phyloP scores from a whole-genome alignment of 176 grass and related monocot species.

The Pontederia crassipes region DNA sequence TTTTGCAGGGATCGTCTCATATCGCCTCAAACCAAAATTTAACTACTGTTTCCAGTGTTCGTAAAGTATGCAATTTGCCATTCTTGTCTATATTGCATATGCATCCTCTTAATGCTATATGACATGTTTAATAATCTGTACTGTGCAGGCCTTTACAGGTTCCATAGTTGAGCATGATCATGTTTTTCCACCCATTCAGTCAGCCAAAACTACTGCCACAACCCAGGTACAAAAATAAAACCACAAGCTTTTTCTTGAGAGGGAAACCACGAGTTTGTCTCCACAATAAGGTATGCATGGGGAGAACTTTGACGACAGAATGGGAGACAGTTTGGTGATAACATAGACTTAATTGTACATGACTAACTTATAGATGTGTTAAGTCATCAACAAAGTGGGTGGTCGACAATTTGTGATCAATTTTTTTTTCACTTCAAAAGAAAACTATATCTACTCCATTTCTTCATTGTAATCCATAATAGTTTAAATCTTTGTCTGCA shows the following conservation, averaged over 20 bases:
- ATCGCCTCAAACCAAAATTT: slow-evolving; percentile 6
- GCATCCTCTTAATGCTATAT: not conserved
- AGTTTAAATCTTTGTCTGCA: too few relatives aligned
- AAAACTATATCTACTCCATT: too few relatives aligned
- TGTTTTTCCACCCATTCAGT: slow-evolving; percentile 30
- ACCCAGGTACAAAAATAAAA: slow-evolving; percentile 26
- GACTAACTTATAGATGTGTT: too few relatives aligned
- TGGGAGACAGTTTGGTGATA: too few relatives aligned
- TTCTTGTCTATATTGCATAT: slow-evolving; percentile 1
- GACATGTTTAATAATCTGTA: slow-evolving; percentile 3
- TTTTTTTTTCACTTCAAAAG: too few relatives aligned
- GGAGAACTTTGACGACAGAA: not conserved
- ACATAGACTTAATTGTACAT: too few relatives aligned
- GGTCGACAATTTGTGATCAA: not conserved
- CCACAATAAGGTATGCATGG: not conserved
- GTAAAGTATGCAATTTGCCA: slow-evolving; percentile 25
- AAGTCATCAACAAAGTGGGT: not conserved
- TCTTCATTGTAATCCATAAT: too few relatives aligned
- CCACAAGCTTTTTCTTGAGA: not conserved
- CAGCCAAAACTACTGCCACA: slow-evolving; percentile 18
- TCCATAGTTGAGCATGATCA: slow-evolving; percentile 68
- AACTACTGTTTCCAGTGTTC: slow-evolving; percentile 35
- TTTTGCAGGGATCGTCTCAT: slow-evolving; percentile 35
- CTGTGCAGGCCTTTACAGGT: slow-evolving; percentile 55
- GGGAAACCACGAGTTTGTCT: not conserved